Percentiles rank a stretch among this genome's conserved stretches.
Conservation (phyloP, 1,139 yeast genomes). For the Kodamaea fungicola region DNA sequence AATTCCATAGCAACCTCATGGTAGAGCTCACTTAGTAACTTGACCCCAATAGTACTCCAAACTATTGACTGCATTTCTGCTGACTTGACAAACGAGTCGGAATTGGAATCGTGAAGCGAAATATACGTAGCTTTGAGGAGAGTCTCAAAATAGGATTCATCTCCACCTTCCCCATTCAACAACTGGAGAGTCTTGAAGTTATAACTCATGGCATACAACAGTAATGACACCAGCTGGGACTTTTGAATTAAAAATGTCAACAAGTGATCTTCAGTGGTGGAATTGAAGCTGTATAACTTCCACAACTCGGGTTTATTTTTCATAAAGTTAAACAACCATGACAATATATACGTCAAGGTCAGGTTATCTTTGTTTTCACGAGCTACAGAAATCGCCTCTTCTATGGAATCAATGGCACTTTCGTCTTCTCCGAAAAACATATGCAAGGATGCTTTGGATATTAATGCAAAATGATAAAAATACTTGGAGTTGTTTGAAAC, state of each 20-base stretch:
- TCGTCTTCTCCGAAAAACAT: constrained; percentile 71
- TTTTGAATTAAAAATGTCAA: constrained; percentile 59
- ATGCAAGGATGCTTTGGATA: constrained; percentile 75
- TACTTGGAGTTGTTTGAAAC: constrained; percentile 63
- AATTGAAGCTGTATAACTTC: constrained; percentile 38
- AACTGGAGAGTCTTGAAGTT: constrained; percentile 57
- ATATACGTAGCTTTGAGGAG: constrained; percentile 52
- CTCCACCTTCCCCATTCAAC: constrained; percentile 42
- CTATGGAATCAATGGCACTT: constrained; percentile 77
- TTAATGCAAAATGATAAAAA: constrained; percentile 77
- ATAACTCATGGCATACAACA: constrained; percentile 55
- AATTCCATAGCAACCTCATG: constrained; percentile 40
- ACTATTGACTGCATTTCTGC: constrained; percentile 45
- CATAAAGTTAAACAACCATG: constrained; percentile 76
- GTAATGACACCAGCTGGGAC: constrained; percentile 50
- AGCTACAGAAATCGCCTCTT: constrained; percentile 86
- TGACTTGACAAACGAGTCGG: constrained; percentile 38
- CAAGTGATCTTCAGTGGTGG: constrained; percentile 41
- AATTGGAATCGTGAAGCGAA: constrained; percentile 34
- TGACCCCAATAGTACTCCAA: constrained; percentile 53
- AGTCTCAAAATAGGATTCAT: constrained; percentile 42
- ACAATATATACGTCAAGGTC: constrained; percentile 71
- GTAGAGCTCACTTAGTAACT: constrained; percentile 43
- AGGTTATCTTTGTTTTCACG: constrained; percentile 76
- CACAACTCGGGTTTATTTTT: constrained; percentile 62